These are phyloP conservation scores for Capsicum pubescens DNA, from an alignment of 257 asterid genomes.

Conservation along the genomic window DNA sequence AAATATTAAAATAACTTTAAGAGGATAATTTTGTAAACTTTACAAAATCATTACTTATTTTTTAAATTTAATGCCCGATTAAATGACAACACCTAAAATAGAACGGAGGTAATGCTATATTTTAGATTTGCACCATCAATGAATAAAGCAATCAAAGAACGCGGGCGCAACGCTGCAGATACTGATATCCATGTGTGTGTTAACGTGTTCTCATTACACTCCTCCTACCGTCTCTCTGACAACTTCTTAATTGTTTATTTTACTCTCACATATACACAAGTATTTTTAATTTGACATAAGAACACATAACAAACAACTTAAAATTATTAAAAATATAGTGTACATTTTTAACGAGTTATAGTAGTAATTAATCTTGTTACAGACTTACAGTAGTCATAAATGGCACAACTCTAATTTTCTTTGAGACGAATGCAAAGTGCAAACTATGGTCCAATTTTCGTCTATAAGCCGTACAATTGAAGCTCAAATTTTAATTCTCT, in stretches of 20 bases:
- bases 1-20: too few species aligned
- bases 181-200: not conserved
- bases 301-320: not conserved
- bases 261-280: not conserved
- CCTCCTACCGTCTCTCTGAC: not conserved
- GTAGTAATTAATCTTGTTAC: not conserved
- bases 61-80: too few species aligned
- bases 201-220: not conserved
- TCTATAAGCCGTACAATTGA: too few species aligned
- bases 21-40: too few species aligned
- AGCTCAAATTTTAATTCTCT: too few species aligned
- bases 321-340: not conserved
- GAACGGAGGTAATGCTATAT: too few species aligned
- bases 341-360: not conserved
- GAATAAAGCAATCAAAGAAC: not conserved
- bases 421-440: too few species aligned
- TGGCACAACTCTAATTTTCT: not conserved
- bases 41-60: too few species aligned
- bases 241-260: not conserved
- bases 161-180: not conserved
- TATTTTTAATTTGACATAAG: not conserved
- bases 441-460: too few species aligned
- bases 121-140: too few species aligned
- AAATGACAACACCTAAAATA: too few species aligned
- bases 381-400: not conserved